Percentiles rank a stretch among this genome's conserved stretches.
These are phyloP conservation scores for Cornus kousa DNA, from an alignment of 148 eudicot species.

Conservation along the genomic window DNA sequence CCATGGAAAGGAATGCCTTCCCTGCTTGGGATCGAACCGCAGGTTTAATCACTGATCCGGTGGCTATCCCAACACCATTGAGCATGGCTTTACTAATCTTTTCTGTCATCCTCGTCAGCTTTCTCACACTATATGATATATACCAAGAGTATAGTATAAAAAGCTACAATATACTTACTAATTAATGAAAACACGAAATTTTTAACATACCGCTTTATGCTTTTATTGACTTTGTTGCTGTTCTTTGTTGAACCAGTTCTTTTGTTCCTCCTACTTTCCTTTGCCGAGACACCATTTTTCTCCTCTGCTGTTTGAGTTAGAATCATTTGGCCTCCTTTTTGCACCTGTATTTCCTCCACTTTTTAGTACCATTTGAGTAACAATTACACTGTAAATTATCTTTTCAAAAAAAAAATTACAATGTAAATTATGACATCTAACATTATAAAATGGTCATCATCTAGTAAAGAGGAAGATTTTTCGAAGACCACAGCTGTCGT, in stretches of 20 bases:
- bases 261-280: constrained; percentile 23
- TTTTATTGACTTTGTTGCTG: constrained; percentile 49
- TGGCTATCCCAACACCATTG: constrained; percentile 69
- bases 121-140: constrained; percentile 45
- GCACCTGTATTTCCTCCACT: constrained; percentile 43
- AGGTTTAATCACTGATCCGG: constrained; percentile 75
- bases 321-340: constrained; percentile 71
- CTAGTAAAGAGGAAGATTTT: too few relatives aligned
- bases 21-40: constrained; percentile 77
- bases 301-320: constrained; percentile 35
- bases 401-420: neutral
- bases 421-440: neutral
- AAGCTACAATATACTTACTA: too few relatives aligned
- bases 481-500: too few relatives aligned
- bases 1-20: constrained; percentile 63
- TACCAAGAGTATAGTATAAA: neutral
- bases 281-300: constrained; percentile 17
- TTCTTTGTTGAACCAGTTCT: constrained; percentile 28
- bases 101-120: constrained; percentile 66
- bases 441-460: neutral
- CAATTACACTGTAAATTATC: neutral
- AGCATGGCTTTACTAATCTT: constrained; percentile 87
- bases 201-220: constrained; percentile 65
- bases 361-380: neutral
- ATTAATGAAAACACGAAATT: neutral